phyloP scores from a whole-genome alignment of 768 basidiomycete species.

The Erythrobasidium yunnanense region DNA sequence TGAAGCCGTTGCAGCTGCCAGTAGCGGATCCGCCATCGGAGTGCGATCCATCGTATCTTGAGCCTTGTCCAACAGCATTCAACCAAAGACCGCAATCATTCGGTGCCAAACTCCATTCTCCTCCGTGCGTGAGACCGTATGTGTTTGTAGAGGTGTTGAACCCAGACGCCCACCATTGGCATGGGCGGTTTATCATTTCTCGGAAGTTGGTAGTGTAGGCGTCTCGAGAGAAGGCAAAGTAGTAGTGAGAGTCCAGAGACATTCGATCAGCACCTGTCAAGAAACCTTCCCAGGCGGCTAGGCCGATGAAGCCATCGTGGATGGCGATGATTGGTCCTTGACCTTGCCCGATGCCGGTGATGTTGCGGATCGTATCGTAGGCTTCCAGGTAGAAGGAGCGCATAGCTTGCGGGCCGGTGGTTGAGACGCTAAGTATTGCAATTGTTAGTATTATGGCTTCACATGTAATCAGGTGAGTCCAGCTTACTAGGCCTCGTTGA shows the following conservation, averaged over 20 bases:
- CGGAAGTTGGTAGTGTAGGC: neutral
- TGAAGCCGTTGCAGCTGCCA: conserved; percentile 14
- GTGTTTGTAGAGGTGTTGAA: conserved; percentile 62
- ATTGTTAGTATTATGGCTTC: conserved; percentile 5
- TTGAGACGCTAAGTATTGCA: neutral
- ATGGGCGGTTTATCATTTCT: conserved; percentile 9
- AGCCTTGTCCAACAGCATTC: conserved; percentile 38
- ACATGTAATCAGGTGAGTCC: conserved; percentile 46
- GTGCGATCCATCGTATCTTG: conserved; percentile 19
- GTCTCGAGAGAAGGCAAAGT: conserved; percentile 33
- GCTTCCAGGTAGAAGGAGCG: conserved; percentile 62
- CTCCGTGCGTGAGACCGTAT: conserved; percentile 44
- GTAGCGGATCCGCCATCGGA: neutral
- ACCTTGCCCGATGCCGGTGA: conserved; percentile 61
- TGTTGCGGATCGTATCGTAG: conserved; percentile 66
- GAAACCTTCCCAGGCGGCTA: conserved; percentile 58
- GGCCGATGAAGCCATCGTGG: conserved; percentile 74
- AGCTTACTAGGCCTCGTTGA: conserved; percentile 53
- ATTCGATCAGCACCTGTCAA: conserved; percentile 71
- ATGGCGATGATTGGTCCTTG: conserved; percentile 66
- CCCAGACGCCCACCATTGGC: conserved; percentile 30
- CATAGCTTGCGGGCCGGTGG: conserved; percentile 10
- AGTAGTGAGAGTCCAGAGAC: conserved; percentile 61
- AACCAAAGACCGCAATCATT: conserved; percentile 53
- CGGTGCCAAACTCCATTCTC: conserved; percentile 49